phyloP scores from a whole-genome alignment of 2,329 filamentous ascomycete species.

The Oidium heveae region DNA sequence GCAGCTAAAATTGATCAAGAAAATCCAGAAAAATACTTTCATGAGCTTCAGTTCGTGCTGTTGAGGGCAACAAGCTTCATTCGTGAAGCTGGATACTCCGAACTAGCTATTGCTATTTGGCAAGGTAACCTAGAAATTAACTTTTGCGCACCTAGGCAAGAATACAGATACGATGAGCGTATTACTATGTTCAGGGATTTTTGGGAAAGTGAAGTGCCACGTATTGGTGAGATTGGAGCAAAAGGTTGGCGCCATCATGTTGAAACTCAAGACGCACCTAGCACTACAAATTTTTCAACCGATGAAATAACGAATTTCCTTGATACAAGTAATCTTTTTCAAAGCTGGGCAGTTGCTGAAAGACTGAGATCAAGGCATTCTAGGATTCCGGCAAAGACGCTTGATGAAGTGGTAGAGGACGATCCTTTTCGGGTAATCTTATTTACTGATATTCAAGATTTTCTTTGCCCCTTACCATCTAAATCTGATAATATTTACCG shows the following conservation, averaged over 20 bases:
- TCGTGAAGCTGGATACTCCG: constrained; percentile 51
- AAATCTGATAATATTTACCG: constrained; percentile 16
- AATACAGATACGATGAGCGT: constrained; percentile 5
- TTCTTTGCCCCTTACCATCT: constrained; percentile 28
- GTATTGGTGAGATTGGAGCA: constrained; percentile 50
- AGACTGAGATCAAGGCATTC: constrained; percentile 21
- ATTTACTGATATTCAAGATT: constrained; percentile 45
- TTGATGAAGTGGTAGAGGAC: constrained; percentile 50
- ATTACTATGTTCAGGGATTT: constrained; percentile 36
- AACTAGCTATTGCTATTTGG: constrained; percentile 58
- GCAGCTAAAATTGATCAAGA: constrained; percentile 1
- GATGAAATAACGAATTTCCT: constrained; percentile 6
- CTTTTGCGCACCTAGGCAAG: constrained; percentile 27
- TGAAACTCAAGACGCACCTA: constrained; percentile 9
- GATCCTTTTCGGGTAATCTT: constrained; percentile 68
- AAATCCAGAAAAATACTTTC: constrained; percentile 9
- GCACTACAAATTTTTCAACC: constrained; percentile 4
- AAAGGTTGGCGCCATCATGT: constrained; percentile 41
- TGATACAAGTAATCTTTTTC: constrained; percentile 13
- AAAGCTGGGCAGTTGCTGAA: constrained; percentile 27
- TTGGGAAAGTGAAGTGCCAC: constrained; percentile 64
- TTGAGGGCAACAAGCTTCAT: constrained; percentile 51
- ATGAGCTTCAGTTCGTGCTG: constrained; percentile 39
- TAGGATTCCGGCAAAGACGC: constrained; percentile 39
- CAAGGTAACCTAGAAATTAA: constrained; percentile 56